phyloP scores from a whole-genome alignment of 2,329 filamentous ascomycete species.

The Alternaria solani region DNA sequence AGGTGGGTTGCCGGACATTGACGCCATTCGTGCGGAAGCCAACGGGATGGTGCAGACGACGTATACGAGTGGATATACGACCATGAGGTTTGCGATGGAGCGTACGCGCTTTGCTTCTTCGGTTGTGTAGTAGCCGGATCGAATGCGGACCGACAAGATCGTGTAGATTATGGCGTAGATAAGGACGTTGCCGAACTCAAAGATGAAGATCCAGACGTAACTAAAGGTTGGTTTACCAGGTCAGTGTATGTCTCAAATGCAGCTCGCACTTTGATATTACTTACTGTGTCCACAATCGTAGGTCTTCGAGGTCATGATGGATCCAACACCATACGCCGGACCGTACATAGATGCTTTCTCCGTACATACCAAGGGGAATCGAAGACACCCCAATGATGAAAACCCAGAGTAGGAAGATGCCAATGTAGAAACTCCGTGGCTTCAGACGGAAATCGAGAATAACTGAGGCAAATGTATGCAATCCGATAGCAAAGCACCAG shows the following conservation, averaged over 20 bases:
- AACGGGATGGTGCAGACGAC: slow-evolving; percentile 73
- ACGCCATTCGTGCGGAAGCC: slow-evolving; percentile 69
- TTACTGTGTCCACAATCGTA: slow-evolving; percentile 66
- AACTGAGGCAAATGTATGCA: slow-evolving; percentile 72
- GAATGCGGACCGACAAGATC: slow-evolving; percentile 51
- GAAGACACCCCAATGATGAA: slow-evolving; percentile 67
- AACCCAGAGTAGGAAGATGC: slow-evolving; percentile 63
- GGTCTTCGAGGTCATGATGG: slow-evolving; percentile 60
- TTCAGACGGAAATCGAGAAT: slow-evolving; percentile 64
- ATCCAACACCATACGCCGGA: slow-evolving; percentile 75
- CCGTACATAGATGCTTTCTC: slow-evolving; percentile 65
- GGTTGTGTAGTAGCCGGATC: slow-evolving; percentile 46
- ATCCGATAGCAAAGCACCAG: slow-evolving; percentile 71
- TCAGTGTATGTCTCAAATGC: not conserved
- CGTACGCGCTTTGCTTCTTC: slow-evolving; percentile 47
- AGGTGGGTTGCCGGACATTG: slow-evolving; percentile 63
- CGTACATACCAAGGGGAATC: slow-evolving; percentile 58
- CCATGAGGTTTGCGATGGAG: slow-evolving; percentile 64
- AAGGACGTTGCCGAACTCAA: slow-evolving; percentile 61
- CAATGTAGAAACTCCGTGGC: slow-evolving; percentile 59
- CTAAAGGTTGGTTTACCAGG: not conserved
- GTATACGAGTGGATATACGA: slow-evolving; percentile 74
- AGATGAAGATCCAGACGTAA: slow-evolving; percentile 70
- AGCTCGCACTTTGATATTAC: not conserved
- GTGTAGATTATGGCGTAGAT: slow-evolving; percentile 58